phyloP scores from a whole-genome alignment of 352 stramenopile species.

The Phytophthora pseudosyringae region DNA sequence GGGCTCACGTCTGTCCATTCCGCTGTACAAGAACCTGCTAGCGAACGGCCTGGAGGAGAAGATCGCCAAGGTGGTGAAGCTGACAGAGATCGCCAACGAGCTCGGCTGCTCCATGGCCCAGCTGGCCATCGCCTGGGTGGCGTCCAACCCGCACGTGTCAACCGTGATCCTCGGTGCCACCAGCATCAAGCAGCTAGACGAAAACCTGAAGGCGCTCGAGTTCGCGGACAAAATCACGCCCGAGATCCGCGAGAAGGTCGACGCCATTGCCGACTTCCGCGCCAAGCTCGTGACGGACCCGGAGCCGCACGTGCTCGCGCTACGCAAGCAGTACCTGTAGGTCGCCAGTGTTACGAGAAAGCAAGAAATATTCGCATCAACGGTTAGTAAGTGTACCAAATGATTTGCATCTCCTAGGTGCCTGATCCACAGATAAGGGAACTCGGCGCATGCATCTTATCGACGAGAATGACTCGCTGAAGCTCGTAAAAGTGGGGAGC shows the following conservation, averaged over 20 bases:
- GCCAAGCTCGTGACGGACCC: constrained; percentile 33
- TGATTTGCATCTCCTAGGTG: not conserved
- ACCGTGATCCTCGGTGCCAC: constrained; percentile 68
- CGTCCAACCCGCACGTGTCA: constrained; percentile 61
- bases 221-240: constrained; percentile 61
- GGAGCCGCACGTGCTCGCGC: constrained; percentile 31
- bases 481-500: constrained; percentile 1
- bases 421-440: not conserved
- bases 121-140: constrained; percentile 50
- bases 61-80: constrained; percentile 42
- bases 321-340: constrained; percentile 36
- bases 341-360: constrained; percentile 1
- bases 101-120: constrained; percentile 65
- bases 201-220: constrained; percentile 60
- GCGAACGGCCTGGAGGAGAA: constrained; percentile 53
- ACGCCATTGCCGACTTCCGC: constrained; percentile 53
- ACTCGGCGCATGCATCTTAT: constrained; percentile 8
- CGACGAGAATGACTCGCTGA: constrained; percentile 2
- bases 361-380: not conserved
- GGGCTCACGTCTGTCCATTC: constrained; percentile 57
- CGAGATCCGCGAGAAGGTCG: constrained; percentile 58
- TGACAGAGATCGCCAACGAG: constrained; percentile 58
- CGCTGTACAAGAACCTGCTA: constrained; percentile 44
- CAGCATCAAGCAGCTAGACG: constrained; percentile 65
- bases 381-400: not conserved